A percentile compares a stretch with the other conserved stretches of the same genome.
Conservation (phyloP, 345 rosid species). For the Syzygium grande region DNA sequence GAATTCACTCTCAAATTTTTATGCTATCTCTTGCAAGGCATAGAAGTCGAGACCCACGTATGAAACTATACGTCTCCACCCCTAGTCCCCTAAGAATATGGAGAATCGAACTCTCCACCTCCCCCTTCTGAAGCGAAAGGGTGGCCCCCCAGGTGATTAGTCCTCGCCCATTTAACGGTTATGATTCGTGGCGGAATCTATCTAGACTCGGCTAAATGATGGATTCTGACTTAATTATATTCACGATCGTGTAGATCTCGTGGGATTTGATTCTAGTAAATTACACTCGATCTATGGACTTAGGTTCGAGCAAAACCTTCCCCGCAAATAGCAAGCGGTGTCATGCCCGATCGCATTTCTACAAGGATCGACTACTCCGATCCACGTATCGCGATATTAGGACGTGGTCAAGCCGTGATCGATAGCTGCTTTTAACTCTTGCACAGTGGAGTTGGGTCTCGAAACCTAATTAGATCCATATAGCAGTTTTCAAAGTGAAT, state of each 20-base stretch:
- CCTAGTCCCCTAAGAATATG: too few relatives aligned
- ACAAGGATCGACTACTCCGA: not conserved
- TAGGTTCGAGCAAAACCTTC: not conserved
- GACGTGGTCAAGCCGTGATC: accelerated
- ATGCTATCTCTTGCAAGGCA: accelerated
- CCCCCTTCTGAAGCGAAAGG: too few relatives aligned
- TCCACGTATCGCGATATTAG: not conserved
- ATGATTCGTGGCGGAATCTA: not conserved
- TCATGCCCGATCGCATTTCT: accelerated
- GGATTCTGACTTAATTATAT: not conserved
- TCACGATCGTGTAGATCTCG: not conserved
- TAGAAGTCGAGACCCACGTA: too few relatives aligned
- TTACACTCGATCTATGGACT: not conserved
- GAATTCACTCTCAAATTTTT: too few relatives aligned
- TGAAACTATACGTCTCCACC: too few relatives aligned
- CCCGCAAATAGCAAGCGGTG: accelerated
- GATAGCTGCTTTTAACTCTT: not conserved
- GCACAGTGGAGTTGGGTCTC: not conserved
- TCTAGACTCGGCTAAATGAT: not conserved
- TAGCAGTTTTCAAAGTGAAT: not conserved
- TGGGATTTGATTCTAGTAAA: not conserved
- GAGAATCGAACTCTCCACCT: too few relatives aligned
- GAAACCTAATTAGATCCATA: not conserved
- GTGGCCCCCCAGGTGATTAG: too few relatives aligned
- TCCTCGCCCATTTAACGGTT: not conserved